Evolutionary conservation across 129 eudicot genomes (phyloP), one percentile per base, ranked within the genome.

Genomic region (Tagetes patula): DNA sequence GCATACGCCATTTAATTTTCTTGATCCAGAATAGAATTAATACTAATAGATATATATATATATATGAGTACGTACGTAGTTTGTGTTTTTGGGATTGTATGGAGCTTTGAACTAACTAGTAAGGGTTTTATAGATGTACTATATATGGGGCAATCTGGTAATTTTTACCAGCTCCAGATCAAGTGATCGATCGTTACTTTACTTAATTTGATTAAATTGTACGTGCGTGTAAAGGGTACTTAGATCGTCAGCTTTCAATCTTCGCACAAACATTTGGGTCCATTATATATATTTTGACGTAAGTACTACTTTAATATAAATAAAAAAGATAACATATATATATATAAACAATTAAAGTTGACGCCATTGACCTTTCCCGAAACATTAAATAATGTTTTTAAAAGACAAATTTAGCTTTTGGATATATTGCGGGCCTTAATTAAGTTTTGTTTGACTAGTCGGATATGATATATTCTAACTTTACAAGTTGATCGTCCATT

Each of bases 81-180:
- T 71, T 43, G 42, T 71, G 13, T 54, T 62, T 68, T 70, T 13
- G 8, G 60, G 3, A 37, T n/a, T 41, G 2, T 55, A 38, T 69
- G 47, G 20, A 10, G 36, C 4, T 45, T 38, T 58, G 68, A 69
- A 39, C 13, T 1, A 50, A 68, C 14, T 33, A 7, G 12, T 2
- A 2, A 34, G 46, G 46, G 63, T 4, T 69, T 38, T 64, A 64
- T 39, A 40, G 48, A n/a, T 38, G 47, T 2, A 7, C 31, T 33
- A 34, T 20, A 38, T 20, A 20, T 20, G 37, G 55, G 48, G 8
- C 6, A 3, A 4, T 60, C 38, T 45, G 27, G 70, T 73, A 60
- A 61, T 61, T 73, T 73, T 12, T 0, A 2, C 11, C 4, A 3
- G 30, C 43, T 13, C 30, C 1, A 4, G 2, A 8, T 3, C 1